These are phyloP conservation scores for Penicillium bovifimosum DNA, from an alignment of 495 filamentous ascomycete species.

Conservation along the genomic window DNA sequence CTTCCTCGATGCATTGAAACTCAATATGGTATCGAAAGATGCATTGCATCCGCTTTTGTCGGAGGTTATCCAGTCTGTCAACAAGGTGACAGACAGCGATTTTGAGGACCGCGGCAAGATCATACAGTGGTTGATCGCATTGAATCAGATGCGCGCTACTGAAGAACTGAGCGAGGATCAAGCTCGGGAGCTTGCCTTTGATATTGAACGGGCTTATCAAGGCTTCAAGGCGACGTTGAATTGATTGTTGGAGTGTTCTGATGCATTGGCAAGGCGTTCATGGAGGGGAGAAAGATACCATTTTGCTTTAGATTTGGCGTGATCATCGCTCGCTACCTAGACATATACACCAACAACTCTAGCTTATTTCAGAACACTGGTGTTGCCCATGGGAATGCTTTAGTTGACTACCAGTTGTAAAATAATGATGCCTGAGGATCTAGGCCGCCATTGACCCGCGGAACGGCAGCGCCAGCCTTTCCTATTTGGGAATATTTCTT, in stretches of 20 bases:
- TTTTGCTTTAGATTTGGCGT: not conserved
- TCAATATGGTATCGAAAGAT: constrained; percentile 89
- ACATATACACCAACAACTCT: constrained; percentile 2
- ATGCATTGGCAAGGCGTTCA: constrained; percentile 9
- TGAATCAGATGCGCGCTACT: constrained; percentile 95
- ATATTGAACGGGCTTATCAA: constrained; percentile 85
- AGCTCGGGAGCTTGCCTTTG: constrained; percentile 77
- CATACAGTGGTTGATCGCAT: constrained; percentile 92
- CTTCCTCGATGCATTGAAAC: constrained; percentile 85
- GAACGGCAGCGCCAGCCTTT: constrained; percentile 32
- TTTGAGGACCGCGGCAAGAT: constrained; percentile 96
- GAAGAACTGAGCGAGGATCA: constrained; percentile 87
- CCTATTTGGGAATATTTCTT: constrained; percentile 41
- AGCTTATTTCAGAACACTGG: too few relatives aligned
- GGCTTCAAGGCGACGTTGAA: constrained; percentile 76
- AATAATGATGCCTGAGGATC: constrained; percentile 1
- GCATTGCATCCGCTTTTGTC: constrained; percentile 88
- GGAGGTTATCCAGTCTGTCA: constrained; percentile 92
- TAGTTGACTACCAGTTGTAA: not conserved
- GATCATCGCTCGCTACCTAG: not conserved
- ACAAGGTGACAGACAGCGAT: constrained; percentile 88
- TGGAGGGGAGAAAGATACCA: constrained; percentile 14
- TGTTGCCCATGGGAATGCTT: too few relatives aligned
- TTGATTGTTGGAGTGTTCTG: constrained; percentile 12
- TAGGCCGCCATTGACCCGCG: constrained; percentile 23